Evolutionary conservation across 2,329 filamentous ascomycete species (phyloP), one percentile per base, ranked within the genome.

Genomic region (Cryoendolithus antarcticus): DNA sequence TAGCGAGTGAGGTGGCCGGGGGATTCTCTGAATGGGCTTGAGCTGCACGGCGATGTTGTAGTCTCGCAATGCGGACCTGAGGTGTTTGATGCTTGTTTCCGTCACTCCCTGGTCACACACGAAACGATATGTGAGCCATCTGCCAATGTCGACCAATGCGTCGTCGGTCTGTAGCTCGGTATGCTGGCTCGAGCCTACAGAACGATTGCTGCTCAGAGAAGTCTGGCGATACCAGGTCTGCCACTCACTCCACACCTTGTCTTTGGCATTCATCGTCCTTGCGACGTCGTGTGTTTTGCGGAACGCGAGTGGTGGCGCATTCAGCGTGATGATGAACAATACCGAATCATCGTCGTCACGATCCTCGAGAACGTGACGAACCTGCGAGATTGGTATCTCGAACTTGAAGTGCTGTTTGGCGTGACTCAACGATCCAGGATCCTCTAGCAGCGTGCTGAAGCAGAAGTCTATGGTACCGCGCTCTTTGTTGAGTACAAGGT

Each of bases 181-280:
- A 3, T 42, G 28, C 30, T 34, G 32, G 6, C 27, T 11, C 24
- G 19, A 34, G 33, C 35, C 9, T 44, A 33, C n/a, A 40, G 21
- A 9, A 13, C 19, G 24, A 6, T 40, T 8, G 40, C 66, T 63
- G n/a, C 72, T 65, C 15, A 83, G 70, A 44, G 76, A 69, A 1
- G 77, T 81, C 48, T 80, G 75, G 12, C 80, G 69, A 41, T 67
- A 74, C 77, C 76, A 82, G 0, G 65, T 61, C 45, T 74, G 66
- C 43, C 63, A 62, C 13, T 74, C 70, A 34, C 57, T 65, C 77
- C 77, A 82, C 9, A 55, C 48, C 35, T 59, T 52, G 8, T 56
- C 53, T 7, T 59, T 52, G 5, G 15, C 7, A 28, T 62, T 54
- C 45, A 74, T 69, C 2, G 66, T 70, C 6, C 47, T 43, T 9